phyloP scores from a whole-genome alignment of 2,329 filamentous ascomycete genomes.

The Fusarium incarnatum region DNA sequence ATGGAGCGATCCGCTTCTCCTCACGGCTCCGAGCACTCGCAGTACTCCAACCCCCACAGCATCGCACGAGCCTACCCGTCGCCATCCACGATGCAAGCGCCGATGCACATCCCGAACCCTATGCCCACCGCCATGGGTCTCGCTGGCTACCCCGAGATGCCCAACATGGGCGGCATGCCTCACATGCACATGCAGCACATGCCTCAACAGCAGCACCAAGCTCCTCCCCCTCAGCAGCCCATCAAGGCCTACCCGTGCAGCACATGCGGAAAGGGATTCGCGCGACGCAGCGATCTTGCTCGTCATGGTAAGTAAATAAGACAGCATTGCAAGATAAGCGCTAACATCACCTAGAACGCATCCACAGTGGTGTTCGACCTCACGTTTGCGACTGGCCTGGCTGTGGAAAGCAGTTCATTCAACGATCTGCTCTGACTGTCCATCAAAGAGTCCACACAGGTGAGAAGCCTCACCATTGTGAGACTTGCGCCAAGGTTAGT shows the following conservation, averaged over 20 bases:
- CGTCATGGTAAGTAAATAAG: constrained; percentile 80
- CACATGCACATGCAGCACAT: constrained; percentile 56
- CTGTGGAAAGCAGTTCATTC: constrained; percentile 97
- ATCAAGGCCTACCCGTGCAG: constrained; percentile 86
- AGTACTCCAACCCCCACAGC: constrained; percentile 63
- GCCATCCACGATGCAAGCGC: constrained; percentile 63
- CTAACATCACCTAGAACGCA: constrained; percentile 78
- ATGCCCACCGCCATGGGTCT: constrained; percentile 59
- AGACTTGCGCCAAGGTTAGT: constrained; percentile 92
- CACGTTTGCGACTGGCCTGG: constrained; percentile 90
- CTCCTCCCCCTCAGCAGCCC: constrained; percentile 52
- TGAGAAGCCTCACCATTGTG: constrained; percentile 98
- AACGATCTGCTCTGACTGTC: constrained; percentile 93
- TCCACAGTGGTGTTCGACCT: constrained; percentile 90
- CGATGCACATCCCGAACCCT: constrained; percentile 60
- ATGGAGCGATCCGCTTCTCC: constrained; percentile 69
- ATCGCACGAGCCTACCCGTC: constrained; percentile 65
- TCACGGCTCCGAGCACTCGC: constrained; percentile 70
- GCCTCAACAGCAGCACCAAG: constrained; percentile 44
- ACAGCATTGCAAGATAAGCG: neutral
- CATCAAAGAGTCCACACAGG: constrained; percentile 96
- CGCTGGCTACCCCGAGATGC: constrained; percentile 57
- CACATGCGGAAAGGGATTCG: constrained; percentile 92
- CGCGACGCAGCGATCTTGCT: constrained; percentile 90
- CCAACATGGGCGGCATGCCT: constrained; percentile 55